Conservation (phyloP, 2,329 filamentous ascomycete species). For the Beauveria sp. region DNA sequence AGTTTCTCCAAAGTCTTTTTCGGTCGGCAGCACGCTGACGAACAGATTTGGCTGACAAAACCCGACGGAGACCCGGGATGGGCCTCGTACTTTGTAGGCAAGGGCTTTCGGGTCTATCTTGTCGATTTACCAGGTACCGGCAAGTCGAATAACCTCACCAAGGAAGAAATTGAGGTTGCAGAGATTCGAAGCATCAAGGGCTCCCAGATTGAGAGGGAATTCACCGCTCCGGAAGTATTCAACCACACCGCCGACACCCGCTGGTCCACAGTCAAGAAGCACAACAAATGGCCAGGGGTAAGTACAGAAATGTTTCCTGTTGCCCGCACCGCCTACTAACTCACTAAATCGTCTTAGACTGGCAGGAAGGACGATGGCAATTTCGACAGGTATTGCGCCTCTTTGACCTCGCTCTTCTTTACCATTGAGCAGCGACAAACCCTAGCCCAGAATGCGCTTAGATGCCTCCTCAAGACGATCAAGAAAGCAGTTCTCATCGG, state of each 20-base stretch:
- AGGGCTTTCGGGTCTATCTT: constrained; percentile 36
- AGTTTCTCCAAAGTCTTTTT: background rate
- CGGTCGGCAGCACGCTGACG: no score
- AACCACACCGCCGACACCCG: background rate
- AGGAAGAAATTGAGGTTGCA: constrained; percentile 14
- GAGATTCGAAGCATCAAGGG: constrained; percentile 15
- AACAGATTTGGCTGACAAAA: constrained; percentile 35
- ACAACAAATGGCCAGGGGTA: constrained; percentile 33
- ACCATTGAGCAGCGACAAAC: constrained; percentile 23
- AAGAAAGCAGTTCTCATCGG: constrained; percentile 37
- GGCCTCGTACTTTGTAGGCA: constrained; percentile 34
- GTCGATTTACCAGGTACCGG: constrained; percentile 34
- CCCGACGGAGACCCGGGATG: constrained; percentile 39
- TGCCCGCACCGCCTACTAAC: background rate
- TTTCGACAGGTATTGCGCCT: constrained; percentile 42
- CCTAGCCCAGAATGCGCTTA: constrained; percentile 27
- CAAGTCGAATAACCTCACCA: constrained; percentile 23
- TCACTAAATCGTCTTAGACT: constrained; percentile 16
- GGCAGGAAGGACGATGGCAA: constrained; percentile 33
- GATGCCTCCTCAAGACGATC: constrained; percentile 33
- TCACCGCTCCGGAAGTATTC: constrained; percentile 24
- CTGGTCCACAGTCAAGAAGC: constrained; percentile 21
- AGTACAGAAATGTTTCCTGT: background rate
- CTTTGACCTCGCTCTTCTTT: constrained; percentile 29
- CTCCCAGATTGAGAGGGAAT: constrained; percentile 20